Conservation (phyloP, 768 basidiomycete genomes). For the Rhodotorula taiwanensis region DNA sequence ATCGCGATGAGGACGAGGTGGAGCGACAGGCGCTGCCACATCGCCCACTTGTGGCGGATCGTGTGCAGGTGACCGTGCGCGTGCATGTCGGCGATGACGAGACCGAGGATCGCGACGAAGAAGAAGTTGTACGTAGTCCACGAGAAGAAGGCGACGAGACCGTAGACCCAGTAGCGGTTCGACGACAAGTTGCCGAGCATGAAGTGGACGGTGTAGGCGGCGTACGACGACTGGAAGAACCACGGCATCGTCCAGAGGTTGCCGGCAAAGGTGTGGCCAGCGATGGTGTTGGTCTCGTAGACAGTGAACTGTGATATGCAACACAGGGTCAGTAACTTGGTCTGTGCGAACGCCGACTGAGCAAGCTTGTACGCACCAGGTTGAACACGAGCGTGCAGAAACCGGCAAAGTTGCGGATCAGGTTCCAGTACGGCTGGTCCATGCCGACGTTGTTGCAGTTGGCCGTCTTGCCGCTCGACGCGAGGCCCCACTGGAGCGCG, state of each 20-base stretch:
- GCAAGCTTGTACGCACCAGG: conserved; percentile 31
- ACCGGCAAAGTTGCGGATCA: conserved; percentile 38
- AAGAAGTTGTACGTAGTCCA: conserved; percentile 44
- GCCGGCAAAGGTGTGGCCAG: conserved; percentile 41
- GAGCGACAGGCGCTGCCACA: conserved; percentile 35
- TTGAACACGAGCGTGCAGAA: conserved; percentile 41
- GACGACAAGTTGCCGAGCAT: conserved; percentile 43
- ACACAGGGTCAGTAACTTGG: neutral
- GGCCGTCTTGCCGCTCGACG: conserved; percentile 32
- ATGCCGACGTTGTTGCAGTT: conserved; percentile 42
- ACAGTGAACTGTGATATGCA: conserved; percentile 35
- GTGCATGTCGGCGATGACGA: conserved; percentile 41
- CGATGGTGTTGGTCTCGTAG: conserved; percentile 39
- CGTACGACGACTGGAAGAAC: conserved; percentile 42
- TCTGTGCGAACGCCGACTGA: neutral
- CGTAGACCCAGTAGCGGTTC: conserved; percentile 43
- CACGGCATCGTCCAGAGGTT: conserved; percentile 43
- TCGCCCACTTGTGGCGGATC: conserved; percentile 41
- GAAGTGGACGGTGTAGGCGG: conserved; percentile 40
- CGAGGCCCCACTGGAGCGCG: conserved; percentile 42
- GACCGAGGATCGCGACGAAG: conserved; percentile 40
- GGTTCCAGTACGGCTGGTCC: conserved; percentile 41
- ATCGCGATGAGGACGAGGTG: conserved; percentile 39
- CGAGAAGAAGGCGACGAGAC: conserved; percentile 39
- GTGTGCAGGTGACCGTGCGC: conserved; percentile 41